phyloP scores from a whole-genome alignment of 805 yeast species.

The Yarrowia bubula region DNA sequence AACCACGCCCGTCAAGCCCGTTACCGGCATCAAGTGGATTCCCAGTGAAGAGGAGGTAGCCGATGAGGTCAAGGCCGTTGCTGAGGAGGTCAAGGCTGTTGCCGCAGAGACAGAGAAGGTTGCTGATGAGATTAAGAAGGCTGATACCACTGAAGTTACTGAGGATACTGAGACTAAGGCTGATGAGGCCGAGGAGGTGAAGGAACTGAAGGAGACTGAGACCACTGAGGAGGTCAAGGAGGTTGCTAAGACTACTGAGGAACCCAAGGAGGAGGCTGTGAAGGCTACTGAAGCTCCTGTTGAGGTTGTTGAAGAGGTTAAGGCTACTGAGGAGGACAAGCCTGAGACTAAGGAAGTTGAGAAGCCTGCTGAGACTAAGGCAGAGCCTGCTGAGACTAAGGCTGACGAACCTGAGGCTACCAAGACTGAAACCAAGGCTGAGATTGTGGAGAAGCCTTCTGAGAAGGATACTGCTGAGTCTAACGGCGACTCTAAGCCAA shows the following conservation, averaged over 20 bases:
- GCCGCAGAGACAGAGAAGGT: constrained; percentile 10
- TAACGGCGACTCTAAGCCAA: not conserved
- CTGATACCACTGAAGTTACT: not conserved
- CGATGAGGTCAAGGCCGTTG: not conserved
- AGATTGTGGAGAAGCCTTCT: not conserved
- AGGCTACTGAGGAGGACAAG: not conserved
- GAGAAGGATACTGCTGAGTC: not conserved
- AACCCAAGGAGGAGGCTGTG: constrained; percentile 7
- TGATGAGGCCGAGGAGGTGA: not conserved
- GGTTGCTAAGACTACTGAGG: not conserved
- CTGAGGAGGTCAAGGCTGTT: not conserved
- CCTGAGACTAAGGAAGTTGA: not conserved
- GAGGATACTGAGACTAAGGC: not conserved
- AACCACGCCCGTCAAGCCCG: constrained; percentile 15
- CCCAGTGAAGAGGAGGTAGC: constrained; percentile 3
- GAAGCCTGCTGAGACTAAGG: not conserved
- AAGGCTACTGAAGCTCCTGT: not conserved
- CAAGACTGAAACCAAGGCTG: constrained; percentile 27
- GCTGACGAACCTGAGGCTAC: constrained; percentile 13
- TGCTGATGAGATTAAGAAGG: not conserved
- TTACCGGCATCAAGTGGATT: constrained; percentile 12
- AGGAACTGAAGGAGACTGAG: not conserved
- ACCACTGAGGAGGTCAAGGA: no score
- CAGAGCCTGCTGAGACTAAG: not conserved
- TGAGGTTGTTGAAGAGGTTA: not conserved